Percentiles rank a stretch among this genome's conserved stretches.
Evolutionary conservation across 768 basidiomycete genomes (phyloP).

Genomic region (Hygrophoropsis aurantiaca): DNA sequence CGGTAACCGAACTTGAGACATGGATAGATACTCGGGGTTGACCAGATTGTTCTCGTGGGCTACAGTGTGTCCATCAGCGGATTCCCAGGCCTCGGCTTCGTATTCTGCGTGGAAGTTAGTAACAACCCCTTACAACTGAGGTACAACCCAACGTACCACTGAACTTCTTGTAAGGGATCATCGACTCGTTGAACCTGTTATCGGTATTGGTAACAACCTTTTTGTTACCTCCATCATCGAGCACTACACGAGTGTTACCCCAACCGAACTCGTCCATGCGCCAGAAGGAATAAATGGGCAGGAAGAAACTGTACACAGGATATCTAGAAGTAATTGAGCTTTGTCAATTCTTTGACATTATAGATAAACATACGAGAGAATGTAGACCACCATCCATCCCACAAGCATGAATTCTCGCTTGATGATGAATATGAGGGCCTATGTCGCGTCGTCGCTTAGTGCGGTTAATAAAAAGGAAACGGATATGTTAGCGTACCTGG

Average conservation of each 20-base stretch:
- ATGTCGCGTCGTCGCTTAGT: background rate
- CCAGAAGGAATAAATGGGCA: constrained; percentile 75
- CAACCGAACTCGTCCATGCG: constrained; percentile 74
- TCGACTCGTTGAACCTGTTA: constrained; percentile 72
- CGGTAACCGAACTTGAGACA: constrained; percentile 35
- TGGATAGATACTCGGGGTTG: constrained; percentile 22
- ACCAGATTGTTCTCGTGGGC: constrained; percentile 33
- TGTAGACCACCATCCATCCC: constrained; percentile 73
- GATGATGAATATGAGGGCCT: constrained; percentile 67
- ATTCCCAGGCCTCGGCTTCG: constrained; percentile 62
- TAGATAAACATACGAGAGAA: constrained; percentile 52
- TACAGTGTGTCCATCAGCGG: constrained; percentile 42
- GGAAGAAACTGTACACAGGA: constrained; percentile 66
- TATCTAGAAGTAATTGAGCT: constrained; percentile 38
- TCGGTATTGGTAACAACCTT: constrained; percentile 59
- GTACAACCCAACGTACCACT: constrained; percentile 46
- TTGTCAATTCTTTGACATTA: background rate
- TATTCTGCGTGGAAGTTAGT: constrained; percentile 47
- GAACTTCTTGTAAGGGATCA: constrained; percentile 76
- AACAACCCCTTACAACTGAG: background rate
- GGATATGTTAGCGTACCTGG: constrained; percentile 40
- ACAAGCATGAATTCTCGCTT: constrained; percentile 76
- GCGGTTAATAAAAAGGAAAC: constrained; percentile 2
- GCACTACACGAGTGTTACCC: constrained; percentile 64
- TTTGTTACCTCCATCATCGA: constrained; percentile 67